phyloP scores from a whole-genome alignment of 768 basidiomycete species.

The Xerocomellus amylosporus region DNA sequence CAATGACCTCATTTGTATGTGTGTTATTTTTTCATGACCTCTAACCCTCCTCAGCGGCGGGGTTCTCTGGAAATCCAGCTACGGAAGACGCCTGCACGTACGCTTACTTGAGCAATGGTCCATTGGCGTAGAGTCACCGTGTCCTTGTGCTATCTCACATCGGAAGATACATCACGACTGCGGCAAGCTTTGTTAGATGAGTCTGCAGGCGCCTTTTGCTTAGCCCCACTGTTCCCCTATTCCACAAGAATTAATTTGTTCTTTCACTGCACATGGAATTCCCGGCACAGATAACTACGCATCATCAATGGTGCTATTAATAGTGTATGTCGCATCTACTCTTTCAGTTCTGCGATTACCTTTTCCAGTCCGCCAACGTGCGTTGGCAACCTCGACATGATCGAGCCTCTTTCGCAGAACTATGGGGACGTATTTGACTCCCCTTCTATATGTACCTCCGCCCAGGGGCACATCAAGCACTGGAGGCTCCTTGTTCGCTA shows the following conservation, averaged over 20 bases:
- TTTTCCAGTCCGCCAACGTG: conserved; percentile 72
- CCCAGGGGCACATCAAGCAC: conserved; percentile 62
- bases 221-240: conserved; percentile 10
- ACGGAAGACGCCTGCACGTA: conserved; percentile 84
- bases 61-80: conserved; percentile 60
- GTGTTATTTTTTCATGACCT: neutral
- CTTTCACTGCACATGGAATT: neutral
- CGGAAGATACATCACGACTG: conserved; percentile 2
- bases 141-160: neutral
- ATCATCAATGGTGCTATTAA: neutral
- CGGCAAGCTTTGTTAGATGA: conserved; percentile 13
- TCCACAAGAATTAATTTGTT: conserved; percentile 13
- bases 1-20: conserved; percentile 70
- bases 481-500: conserved; percentile 18
- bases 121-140: conserved; percentile 20
- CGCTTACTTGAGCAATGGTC: conserved; percentile 58
- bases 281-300: neutral
- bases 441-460: conserved; percentile 60
- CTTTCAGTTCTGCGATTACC: conserved; percentile 47
- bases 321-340: conserved; percentile 19
- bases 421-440: conserved; percentile 65
- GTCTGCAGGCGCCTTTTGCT: conserved; percentile 15
- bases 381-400: conserved; percentile 69
- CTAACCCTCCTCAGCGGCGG: conserved; percentile 33
- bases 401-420: conserved; percentile 69